These are phyloP conservation scores for Rhodotorula glutinis DNA, from an alignment of 1,284 basidiomycete genomes.

Conservation along the genomic window DNA sequence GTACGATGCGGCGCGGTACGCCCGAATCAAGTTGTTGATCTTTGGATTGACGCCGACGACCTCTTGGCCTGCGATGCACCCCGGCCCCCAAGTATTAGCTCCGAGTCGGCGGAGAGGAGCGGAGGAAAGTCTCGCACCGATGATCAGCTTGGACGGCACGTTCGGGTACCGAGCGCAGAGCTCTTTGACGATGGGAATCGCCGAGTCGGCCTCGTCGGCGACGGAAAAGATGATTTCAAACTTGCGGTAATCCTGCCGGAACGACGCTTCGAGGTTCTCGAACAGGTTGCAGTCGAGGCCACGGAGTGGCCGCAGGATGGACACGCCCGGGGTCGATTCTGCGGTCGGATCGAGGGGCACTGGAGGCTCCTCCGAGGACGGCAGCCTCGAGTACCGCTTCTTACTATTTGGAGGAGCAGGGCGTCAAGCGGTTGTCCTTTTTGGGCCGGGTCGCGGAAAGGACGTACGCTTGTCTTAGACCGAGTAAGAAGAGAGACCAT, in stretches of 20 bases:
- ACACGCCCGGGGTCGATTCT: slow-evolving; percentile 70
- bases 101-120: background rate
- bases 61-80: slow-evolving; percentile 47
- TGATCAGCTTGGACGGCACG: slow-evolving; percentile 66
- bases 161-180: slow-evolving; percentile 71
- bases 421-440: background rate
- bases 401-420: slow-evolving; percentile 55
- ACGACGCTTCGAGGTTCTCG: slow-evolving; percentile 87
- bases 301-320: slow-evolving; percentile 84
- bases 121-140: slow-evolving; percentile 58
- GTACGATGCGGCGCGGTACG: slow-evolving; percentile 73
- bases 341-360: slow-evolving; percentile 50
- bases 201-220: slow-evolving; percentile 76
- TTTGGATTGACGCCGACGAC: slow-evolving; percentile 88
- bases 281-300: slow-evolving; percentile 89
- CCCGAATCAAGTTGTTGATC: slow-evolving; percentile 88
- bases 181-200: slow-evolving; percentile 69
- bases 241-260: slow-evolving; percentile 65
- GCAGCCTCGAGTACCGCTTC: slow-evolving; percentile 61
- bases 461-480: slow-evolving; percentile 73
- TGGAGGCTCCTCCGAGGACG: slow-evolving; percentile 61
- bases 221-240: slow-evolving; percentile 85
- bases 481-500: slow-evolving; percentile 72
- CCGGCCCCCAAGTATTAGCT: too few relatives aligned
- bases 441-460: background rate